These are phyloP conservation scores for Allium cepa DNA, from an alignment of 106 monocot genomes.

Conservation along the genomic window DNA sequence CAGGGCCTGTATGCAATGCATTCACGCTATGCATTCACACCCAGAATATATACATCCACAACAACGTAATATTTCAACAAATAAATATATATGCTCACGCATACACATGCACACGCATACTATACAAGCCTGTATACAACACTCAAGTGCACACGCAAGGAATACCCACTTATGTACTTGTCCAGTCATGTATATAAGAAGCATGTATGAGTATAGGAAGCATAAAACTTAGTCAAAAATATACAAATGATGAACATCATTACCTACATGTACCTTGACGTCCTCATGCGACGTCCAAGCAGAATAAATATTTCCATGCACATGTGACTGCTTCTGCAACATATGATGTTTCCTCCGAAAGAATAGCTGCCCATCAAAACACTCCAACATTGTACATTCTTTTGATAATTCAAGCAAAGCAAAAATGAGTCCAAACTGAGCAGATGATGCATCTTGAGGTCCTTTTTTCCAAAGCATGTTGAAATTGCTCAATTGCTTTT, in stretches of 20 bases:
- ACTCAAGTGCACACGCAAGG: too few species aligned
- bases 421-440: slow-evolving; percentile 83
- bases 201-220: background rate
- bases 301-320: slow-evolving; percentile 59
- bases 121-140: too few species aligned
- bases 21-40: too few species aligned
- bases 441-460: slow-evolving; percentile 64
- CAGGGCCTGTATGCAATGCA: too few species aligned
- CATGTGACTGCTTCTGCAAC: slow-evolving; percentile 38
- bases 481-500: slow-evolving; percentile 78
- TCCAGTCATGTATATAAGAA: background rate
- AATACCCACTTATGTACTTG: too few species aligned
- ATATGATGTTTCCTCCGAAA: slow-evolving; percentile 80
- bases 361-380: slow-evolving; percentile 68
- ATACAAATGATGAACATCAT: slow-evolving; percentile 13
- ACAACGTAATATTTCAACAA: too few species aligned
- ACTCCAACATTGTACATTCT: slow-evolving; percentile 72
- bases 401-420: slow-evolving; percentile 70
- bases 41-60: too few species aligned
- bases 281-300: slow-evolving; percentile 90
- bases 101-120: too few species aligned
- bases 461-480: slow-evolving; percentile 44
- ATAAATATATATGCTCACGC: too few species aligned
- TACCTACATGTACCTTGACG: slow-evolving; percentile 57
- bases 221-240: background rate